Evolutionary conservation across 176 grass and related monocot genomes (phyloP), one percentile per base, ranked within the genome.

Genomic region (Rhipidocladum racemiflorum): DNA sequence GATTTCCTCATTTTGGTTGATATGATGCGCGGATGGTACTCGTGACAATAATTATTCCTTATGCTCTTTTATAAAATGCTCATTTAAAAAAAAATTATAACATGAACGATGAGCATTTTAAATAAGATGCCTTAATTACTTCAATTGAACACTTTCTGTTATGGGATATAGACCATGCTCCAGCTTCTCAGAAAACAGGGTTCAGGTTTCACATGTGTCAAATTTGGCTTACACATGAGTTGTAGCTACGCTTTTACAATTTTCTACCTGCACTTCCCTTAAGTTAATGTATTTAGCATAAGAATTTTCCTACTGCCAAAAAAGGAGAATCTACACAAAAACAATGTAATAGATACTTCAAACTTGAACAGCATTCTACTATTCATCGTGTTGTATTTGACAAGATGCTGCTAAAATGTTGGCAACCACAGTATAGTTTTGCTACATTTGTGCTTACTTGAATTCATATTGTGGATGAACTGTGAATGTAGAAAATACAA

Each of bases 151-250:
- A 39, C 28, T 56, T 78, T 65, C 44, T 57, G 17, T 68, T 32
- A 77, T 55, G 13, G 34, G 28, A 78, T 55, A 78, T 78, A 61
- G 38, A 42, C 32, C 59, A 3, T 81, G 34, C 69, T 81, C 38
- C 25, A 70, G 62, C 44, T 81, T 68, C 45, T 70, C 35, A 54
- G 43, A 61, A 30, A 81, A 43, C 3, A 56, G 59, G 55, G 39
- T 27, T 64, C 44, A 50, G 39, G 40, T 18, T 61, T 72, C 3
- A 1, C 23, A 43, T 61, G 15, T 68, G 34, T 70, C 35, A 36
- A 36, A 69, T 40, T 80, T 56, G n/a, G 32, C 15, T 81, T 30
- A 54, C 44, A 39, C 51, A 70, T 81, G 67, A 45, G 21, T 23
- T 82, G 27, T 9, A 48, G 12, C 18, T 71, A 12, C 59, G 10